Conservation (phyloP, 768 basidiomycete species). For the Hortiboletus flavorubellus region DNA sequence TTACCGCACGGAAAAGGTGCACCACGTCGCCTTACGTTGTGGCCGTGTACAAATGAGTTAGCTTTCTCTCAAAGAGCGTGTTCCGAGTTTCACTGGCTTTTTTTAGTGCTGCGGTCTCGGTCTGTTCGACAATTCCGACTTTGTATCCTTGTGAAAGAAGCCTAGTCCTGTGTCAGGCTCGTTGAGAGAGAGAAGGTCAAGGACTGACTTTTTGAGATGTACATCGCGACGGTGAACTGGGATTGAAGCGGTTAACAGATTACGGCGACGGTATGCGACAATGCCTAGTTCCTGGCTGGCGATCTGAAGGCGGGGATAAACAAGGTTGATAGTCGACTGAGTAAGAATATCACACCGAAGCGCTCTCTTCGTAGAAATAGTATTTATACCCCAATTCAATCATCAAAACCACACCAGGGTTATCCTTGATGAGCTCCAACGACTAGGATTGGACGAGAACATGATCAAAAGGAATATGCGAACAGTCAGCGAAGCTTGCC, state of each 20-base stretch:
- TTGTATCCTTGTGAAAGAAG: slow-evolving; percentile 76
- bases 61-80: slow-evolving; percentile 65
- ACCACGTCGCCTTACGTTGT: slow-evolving; percentile 60
- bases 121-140: slow-evolving; percentile 80
- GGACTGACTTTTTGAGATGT: slow-evolving; percentile 68
- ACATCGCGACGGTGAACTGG: slow-evolving; percentile 65
- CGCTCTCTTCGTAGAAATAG: slow-evolving; percentile 81
- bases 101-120: slow-evolving; percentile 87
- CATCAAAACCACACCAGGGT: slow-evolving; percentile 68
- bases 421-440: slow-evolving; percentile 56
- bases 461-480: not conserved
- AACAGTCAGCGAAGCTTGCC: slow-evolving; percentile 28
- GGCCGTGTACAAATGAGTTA: slow-evolving; percentile 81
- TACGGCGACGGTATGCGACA: slow-evolving; percentile 65
- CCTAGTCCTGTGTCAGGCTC: slow-evolving; percentile 32
- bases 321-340: not conserved
- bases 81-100: slow-evolving; percentile 75
- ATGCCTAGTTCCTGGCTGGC: slow-evolving; percentile 79
- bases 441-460: slow-evolving; percentile 15
- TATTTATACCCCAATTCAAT: slow-evolving; percentile 85
- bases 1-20: slow-evolving; percentile 1
- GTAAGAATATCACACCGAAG: slow-evolving; percentile 47
- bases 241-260: slow-evolving; percentile 73
- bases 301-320: slow-evolving; percentile 40
- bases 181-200: not conserved